phyloP scores from a whole-genome alignment of 371 early-diverging fungal genomes.

The Batkoa obscura region DNA sequence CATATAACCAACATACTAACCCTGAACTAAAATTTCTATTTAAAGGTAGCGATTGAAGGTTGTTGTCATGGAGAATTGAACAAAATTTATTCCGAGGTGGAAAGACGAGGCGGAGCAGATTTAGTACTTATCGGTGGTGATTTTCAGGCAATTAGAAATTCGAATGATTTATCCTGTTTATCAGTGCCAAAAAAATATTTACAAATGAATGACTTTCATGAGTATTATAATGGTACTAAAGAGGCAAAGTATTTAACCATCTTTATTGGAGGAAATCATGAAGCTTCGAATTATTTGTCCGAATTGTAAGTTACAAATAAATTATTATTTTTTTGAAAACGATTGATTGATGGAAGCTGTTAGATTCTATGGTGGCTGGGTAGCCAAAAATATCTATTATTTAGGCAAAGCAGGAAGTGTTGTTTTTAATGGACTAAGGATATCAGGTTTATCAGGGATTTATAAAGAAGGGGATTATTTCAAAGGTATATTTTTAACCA shows the following conservation, averaged over 20 bases:
- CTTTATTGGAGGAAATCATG: conserved; percentile 96
- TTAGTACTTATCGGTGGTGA: conserved; percentile 92
- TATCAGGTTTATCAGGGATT: conserved; percentile 87
- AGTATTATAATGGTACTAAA: conserved; percentile 75
- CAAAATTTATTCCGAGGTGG: conserved; percentile 55
- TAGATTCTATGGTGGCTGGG: conserved; percentile 92
- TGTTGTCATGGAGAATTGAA: conserved; percentile 91
- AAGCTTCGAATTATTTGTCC: conserved; percentile 78
- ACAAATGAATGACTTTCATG: conserved; percentile 62
- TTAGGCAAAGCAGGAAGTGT: conserved; percentile 72
- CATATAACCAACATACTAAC: too few species aligned
- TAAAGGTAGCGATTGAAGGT: conserved; percentile 73
- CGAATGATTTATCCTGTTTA: conserved; percentile 54
- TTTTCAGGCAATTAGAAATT: conserved; percentile 82
- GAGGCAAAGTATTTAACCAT: conserved; percentile 71
- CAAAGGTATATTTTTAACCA: conserved; percentile 16
- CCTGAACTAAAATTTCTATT: too few species aligned
- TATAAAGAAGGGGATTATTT: conserved; percentile 55
- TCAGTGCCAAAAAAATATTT: conserved; percentile 69
- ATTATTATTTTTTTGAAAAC: background rate
- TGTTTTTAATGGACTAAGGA: conserved; percentile 67
- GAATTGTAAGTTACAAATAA: conserved; percentile 45
- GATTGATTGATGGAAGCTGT: background rate
- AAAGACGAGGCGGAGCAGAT: conserved; percentile 42
- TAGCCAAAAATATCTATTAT: conserved; percentile 80